Evolutionary conservation across 2,329 filamentous ascomycete species (phyloP).

Genomic region (Beauveria caledonica): DNA sequence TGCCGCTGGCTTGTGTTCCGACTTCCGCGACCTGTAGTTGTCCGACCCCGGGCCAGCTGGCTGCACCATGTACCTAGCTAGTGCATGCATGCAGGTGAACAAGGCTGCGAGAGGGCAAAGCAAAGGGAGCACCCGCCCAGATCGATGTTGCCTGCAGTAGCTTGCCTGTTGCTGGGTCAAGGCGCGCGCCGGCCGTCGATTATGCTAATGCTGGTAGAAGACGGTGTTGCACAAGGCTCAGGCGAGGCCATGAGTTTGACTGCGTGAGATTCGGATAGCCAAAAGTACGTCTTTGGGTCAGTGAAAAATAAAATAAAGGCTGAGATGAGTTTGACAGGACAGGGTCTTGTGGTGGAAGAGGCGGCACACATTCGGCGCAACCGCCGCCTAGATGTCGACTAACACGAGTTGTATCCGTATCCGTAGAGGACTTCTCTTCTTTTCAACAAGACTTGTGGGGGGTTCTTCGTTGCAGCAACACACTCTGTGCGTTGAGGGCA

Average conservation of each 20-base stretch:
- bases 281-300: neutral
- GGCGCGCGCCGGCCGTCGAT: neutral
- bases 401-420: too few relatives aligned
- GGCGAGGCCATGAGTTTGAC: neutral
- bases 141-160: constrained; percentile 10
- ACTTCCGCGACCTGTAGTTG: constrained; percentile 3
- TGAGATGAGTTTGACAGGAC: neutral
- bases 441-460: neutral
- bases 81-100: neutral
- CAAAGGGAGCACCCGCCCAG: neutral
- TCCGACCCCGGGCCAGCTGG: neutral
- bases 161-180: neutral
- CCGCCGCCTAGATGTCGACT: neutral
- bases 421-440: neutral
- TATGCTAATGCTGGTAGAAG: neutral
- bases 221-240: neutral
- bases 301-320: neutral
- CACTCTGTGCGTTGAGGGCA: neutral
- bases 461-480: neutral
- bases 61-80: neutral
- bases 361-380: neutral
- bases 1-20: constrained; percentile 1
- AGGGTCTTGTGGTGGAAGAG: neutral
- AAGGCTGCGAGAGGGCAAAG: neutral
- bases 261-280: neutral